phyloP scores from a whole-genome alignment of 1,139 yeast genomes.

The Hansenula anomala region DNA sequence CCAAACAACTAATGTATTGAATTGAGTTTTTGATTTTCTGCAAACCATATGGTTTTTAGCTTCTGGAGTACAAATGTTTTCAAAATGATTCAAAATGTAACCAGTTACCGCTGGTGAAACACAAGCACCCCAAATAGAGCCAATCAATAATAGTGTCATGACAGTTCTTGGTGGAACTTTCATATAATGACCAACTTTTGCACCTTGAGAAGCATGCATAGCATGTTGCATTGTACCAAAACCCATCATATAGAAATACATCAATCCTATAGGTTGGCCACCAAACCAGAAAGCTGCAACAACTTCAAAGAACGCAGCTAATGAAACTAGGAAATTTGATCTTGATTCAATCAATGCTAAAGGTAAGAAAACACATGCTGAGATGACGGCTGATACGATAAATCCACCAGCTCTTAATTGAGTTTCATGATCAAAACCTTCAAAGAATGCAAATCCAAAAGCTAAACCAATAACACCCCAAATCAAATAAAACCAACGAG shows the following conservation, averaged over 20 bases:
- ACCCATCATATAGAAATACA: not conserved
- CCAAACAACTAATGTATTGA: not conserved
- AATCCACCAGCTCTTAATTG: not conserved
- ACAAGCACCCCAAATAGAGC: not conserved
- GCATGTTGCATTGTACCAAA: not conserved
- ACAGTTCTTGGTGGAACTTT: not conserved
- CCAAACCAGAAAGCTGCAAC: not conserved
- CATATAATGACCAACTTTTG: not conserved
- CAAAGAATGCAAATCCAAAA: not conserved
- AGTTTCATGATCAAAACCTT: not conserved
- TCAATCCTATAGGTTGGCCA: not conserved
- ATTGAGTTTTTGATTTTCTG: not conserved
- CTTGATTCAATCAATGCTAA: not conserved
- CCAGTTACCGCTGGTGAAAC: not conserved
- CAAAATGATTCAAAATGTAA: not conserved
- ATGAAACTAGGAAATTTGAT: not conserved
- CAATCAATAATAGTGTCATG: not conserved
- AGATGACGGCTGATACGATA: not conserved
- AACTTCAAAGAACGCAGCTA: not conserved
- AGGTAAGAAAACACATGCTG: not conserved
- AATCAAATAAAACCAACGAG: not conserved
- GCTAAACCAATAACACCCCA: not conserved
- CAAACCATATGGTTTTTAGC: not conserved
- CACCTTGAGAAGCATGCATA: not conserved
- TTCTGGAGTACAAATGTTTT: not conserved